Percentiles rank a stretch among this genome's conserved stretches.
Conservation (phyloP, 371 early-diverging fungal genomes). For the Apophysomyces variabilis region DNA sequence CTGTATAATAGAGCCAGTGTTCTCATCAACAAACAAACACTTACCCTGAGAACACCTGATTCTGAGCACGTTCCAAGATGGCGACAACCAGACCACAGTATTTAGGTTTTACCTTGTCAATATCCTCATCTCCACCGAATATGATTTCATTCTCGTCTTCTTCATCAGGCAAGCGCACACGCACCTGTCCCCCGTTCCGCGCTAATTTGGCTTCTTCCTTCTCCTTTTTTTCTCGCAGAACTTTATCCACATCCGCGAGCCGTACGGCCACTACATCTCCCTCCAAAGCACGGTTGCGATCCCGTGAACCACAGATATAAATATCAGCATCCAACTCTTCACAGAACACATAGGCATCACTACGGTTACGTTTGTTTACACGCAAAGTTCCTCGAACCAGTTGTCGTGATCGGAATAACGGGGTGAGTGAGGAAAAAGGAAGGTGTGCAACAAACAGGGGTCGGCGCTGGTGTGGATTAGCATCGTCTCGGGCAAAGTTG, state of each 20-base stretch:
- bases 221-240: conserved; percentile 56
- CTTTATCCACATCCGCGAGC: conserved; percentile 68
- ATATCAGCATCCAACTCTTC: conserved; percentile 69
- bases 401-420: conserved; percentile 50
- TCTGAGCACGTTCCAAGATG: conserved; percentile 64
- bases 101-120: conserved; percentile 57
- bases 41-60: conserved; percentile 66
- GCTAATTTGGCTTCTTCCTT: conserved; percentile 51
- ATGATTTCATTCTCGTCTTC: conserved; percentile 51
- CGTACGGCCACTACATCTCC: conserved; percentile 84
- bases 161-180: conserved; percentile 43
- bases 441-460: conserved; percentile 59
- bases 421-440: conserved; percentile 56
- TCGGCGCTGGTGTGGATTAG: conserved; percentile 52
- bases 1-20: neutral
- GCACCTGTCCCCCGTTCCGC: conserved; percentile 49
- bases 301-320: conserved; percentile 72
- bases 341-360: conserved; percentile 85
- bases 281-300: conserved; percentile 85
- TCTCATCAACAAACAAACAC: neutral
- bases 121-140: conserved; percentile 55
- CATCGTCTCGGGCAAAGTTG: conserved; percentile 47
- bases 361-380: conserved; percentile 79
- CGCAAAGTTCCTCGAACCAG: conserved; percentile 72
- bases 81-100: conserved; percentile 69